A percentile compares a stretch with the other conserved stretches of the same genome.
phyloP scores from a whole-genome alignment of 2,329 filamentous ascomycete genomes.

The Emmonsia crescens region DNA sequence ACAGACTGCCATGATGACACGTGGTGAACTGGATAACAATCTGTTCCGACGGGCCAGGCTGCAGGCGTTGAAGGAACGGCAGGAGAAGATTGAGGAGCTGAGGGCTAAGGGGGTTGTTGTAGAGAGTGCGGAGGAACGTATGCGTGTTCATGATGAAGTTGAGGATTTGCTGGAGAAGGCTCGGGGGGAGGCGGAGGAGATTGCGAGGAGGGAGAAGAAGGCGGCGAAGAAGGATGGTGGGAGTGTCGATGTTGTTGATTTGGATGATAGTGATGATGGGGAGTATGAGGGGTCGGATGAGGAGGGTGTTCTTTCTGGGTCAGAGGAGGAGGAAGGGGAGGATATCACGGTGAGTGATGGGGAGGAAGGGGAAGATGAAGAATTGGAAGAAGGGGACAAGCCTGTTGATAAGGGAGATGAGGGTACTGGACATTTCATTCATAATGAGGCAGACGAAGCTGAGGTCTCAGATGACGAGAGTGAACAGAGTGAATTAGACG shows the following conservation, averaged over 20 bases:
- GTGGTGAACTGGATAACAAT: slow-evolving; percentile 55
- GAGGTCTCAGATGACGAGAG: slow-evolving; percentile 18
- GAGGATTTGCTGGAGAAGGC: slow-evolving; percentile 84
- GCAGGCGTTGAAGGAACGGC: slow-evolving; percentile 68
- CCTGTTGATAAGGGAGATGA: slow-evolving; percentile 8
- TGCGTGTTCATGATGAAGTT: slow-evolving; percentile 68
- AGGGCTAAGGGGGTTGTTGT: slow-evolving; percentile 69
- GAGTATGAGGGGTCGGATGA: slow-evolving; percentile 34
- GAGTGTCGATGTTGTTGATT: slow-evolving; percentile 37
- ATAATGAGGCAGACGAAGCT: slow-evolving; percentile 37
- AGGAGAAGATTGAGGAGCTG: slow-evolving; percentile 65
- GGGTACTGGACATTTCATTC: slow-evolving; percentile 16
- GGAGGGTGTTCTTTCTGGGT: slow-evolving; percentile 19
- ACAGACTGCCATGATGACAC: slow-evolving; percentile 56
- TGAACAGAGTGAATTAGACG: slow-evolving; percentile 15
- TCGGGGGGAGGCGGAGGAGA: slow-evolving; percentile 64
- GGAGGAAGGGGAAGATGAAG: slow-evolving; percentile 13
- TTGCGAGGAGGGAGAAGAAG: slow-evolving; percentile 66
- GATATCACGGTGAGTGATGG: slow-evolving; percentile 15
- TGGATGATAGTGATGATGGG: slow-evolving; percentile 42
- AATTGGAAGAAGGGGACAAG: slow-evolving; percentile 16
- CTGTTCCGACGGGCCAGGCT: slow-evolving; percentile 63
- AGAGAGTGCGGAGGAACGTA: slow-evolving; percentile 76
- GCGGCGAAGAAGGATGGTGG: slow-evolving; percentile 54
- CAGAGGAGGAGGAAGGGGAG: slow-evolving; percentile 20